phyloP scores from a whole-genome alignment of 1,139 yeast species.

The Arxiozyma heterogenica region DNA sequence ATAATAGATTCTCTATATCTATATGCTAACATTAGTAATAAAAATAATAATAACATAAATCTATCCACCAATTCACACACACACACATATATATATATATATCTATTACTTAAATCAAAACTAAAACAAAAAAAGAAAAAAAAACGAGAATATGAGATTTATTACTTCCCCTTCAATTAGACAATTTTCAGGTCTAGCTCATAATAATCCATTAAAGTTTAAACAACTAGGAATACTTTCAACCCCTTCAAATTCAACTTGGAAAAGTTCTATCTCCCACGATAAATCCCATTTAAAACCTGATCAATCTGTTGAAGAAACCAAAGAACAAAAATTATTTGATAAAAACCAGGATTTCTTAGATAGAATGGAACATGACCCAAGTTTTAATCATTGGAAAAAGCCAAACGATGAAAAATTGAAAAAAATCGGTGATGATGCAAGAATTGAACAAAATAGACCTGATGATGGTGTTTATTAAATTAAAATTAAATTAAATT shows the following conservation, averaged over 20 bases:
- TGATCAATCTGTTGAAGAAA: constrained; percentile 15
- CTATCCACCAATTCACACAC: too few relatives aligned
- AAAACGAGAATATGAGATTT: not conserved
- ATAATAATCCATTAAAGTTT: not conserved
- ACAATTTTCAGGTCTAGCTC: not conserved
- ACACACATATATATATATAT: too few relatives aligned
- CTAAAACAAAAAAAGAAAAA: constrained; percentile 13
- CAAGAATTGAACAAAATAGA: constrained; percentile 28
- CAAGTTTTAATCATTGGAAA: constrained; percentile 9
- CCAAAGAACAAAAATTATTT: constrained; percentile 21
- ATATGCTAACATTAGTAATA: too few relatives aligned
- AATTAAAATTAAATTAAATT: too few relatives aligned
- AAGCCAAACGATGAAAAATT: constrained; percentile 17
- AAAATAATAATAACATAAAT: too few relatives aligned
- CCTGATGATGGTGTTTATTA: constrained; percentile 31
- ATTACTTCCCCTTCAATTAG: not conserved
- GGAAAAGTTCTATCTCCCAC: not conserved
- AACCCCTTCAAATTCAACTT: not conserved
- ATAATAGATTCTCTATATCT: too few relatives aligned
- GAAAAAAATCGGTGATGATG: constrained; percentile 26
- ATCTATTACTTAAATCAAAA: not conserved
- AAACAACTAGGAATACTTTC: not conserved
- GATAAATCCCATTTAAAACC: constrained; percentile 11
- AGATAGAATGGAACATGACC: constrained; percentile 23
- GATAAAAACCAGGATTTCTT: constrained; percentile 22